Evolutionary conservation across 2,329 filamentous ascomycete species (phyloP).

Genomic region (Fusarium nanum): DNA sequence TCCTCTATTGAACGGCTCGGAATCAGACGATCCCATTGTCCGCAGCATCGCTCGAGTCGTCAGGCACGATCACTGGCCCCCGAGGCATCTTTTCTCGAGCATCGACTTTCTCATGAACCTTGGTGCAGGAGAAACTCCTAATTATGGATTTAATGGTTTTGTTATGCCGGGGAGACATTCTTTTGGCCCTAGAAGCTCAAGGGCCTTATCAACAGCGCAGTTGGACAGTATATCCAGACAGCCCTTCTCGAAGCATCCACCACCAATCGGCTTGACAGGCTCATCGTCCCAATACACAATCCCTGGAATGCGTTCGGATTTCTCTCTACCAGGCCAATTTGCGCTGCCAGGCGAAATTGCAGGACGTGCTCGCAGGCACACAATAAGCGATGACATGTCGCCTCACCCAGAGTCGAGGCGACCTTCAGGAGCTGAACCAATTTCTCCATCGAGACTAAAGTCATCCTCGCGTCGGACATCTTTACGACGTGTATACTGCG

Average conservation of each 20-base stretch:
- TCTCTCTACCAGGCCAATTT: constrained; percentile 29
- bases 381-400: constrained; percentile 42
- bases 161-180: constrained; percentile 42
- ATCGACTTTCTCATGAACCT: constrained; percentile 63
- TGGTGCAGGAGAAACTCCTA: constrained; percentile 57
- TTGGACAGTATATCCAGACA: constrained; percentile 26
- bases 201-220: constrained; percentile 25
- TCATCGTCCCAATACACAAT: constrained; percentile 32
- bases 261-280: constrained; percentile 14
- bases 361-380: constrained; percentile 41
- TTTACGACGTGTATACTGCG: constrained; percentile 79
- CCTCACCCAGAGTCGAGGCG: constrained; percentile 33
- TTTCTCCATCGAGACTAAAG: constrained; percentile 50
- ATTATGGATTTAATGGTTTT: constrained; percentile 51
- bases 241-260: constrained; percentile 24
- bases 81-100: constrained; percentile 59
- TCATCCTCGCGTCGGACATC: constrained; percentile 65
- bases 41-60: constrained; percentile 59
- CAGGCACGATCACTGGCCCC: constrained; percentile 60
- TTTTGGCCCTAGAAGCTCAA: constrained; percentile 5
- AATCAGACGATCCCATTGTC: constrained; percentile 59
- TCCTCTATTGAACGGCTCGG: constrained; percentile 54
- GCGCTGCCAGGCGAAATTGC: constrained; percentile 20
- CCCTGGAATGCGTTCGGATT: constrained; percentile 25
- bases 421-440: constrained; percentile 57